Evolutionary conservation across 805 yeast species (phyloP), one percentile per base, ranked within the genome.

Genomic region (Myxozyma lipomycoides): DNA sequence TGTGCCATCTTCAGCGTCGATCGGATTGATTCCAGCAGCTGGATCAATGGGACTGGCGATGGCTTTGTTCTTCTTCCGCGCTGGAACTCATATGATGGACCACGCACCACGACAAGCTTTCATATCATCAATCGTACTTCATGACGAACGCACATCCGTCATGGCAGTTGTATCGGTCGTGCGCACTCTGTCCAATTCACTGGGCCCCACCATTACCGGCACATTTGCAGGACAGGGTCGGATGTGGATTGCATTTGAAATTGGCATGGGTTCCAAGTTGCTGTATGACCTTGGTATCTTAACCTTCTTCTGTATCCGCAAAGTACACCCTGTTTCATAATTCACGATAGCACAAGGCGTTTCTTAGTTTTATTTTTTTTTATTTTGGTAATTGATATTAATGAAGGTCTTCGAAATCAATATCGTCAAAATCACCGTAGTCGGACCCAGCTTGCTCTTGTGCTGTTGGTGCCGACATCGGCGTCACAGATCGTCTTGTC

Each of bases 31-130:
- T 12, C 85, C 87, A 5, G 52, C 75, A 1, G 67, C 74, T 10
- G 71, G 73, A 19, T 50, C 56, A 22, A 62, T 61, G 37, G 55
- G 71, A 18, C 50, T 64, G 0, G 83, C 90, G 0, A 72, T 84
- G n/a, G 48, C 69, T 0, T 66, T 79, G 7, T 70, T 84, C 34
- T 55, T 82, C 21, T 64, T 77, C 24, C 79, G 85, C 56, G 81
- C 82, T 52, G 68, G 82, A 1, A 78, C 86, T 0, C 73, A 82
- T 1, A 79, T 89, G 1, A 86, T 88, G 89, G 96, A 88, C 65
- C 95, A 87, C 25, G 91, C 88, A 2, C 95, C 96, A 5, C 76
- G 96, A 46, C 95, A 87, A 67, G 78, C 87, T 7, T 71, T 88
- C 37, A 68, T 88, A 43, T 82, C 95, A 0, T 75, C 84, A 1